Evolutionary conservation across 345 rosid species (phyloP), one percentile per base, ranked within the genome.

Genomic region (Cardiospermum halicacabum): DNA sequence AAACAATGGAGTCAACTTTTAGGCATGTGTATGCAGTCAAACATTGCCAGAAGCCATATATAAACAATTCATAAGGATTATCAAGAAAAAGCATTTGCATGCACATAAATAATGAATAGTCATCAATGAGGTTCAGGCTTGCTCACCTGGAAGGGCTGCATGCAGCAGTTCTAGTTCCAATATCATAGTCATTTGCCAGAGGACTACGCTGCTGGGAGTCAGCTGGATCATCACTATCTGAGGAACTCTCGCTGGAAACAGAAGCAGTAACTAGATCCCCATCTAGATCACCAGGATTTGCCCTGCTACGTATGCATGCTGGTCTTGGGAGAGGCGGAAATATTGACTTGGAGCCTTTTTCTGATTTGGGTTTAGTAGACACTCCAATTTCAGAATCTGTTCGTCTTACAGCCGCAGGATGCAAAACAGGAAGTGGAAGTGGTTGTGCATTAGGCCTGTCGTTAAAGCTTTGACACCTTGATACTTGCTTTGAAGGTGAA

Each of bases 271-370:
- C 67, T 6, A 74, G 53, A 45, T 82, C 86, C 70, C 80, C 82
- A 67, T 84, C 89, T 31, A 78, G 60, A 57, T 84, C 86, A 11
- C 72, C 49, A 28, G 65, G 70, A 80, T 72, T 68, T 28, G 72
- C 70, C 69, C 73, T 70, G 25, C 61, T 53, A 15, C 75, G 56
- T 48, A 80, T 84, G 71, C 85, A 80, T 28, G 72, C 66, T 28
- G 89, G 82, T 76, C 74, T 78, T 22, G 81, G 86, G 12, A 77
- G 76, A 75, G 86, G 86, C 39, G 74, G 55, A 81, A 81, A 79
- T 54, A 74, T 56, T 16, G 84, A 78, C 65, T 78, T 78, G 22
- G 77, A 27, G 37, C 80, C 48, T 70, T 82, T 84, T 61, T 60
- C 82, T 12, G 64, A 53, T 53, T 71, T 74, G 0, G 68, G 74